These are phyloP conservation scores for Byssochlamys sp. DNA, from an alignment of 2,329 filamentous ascomycete genomes.

Conservation along the genomic window DNA sequence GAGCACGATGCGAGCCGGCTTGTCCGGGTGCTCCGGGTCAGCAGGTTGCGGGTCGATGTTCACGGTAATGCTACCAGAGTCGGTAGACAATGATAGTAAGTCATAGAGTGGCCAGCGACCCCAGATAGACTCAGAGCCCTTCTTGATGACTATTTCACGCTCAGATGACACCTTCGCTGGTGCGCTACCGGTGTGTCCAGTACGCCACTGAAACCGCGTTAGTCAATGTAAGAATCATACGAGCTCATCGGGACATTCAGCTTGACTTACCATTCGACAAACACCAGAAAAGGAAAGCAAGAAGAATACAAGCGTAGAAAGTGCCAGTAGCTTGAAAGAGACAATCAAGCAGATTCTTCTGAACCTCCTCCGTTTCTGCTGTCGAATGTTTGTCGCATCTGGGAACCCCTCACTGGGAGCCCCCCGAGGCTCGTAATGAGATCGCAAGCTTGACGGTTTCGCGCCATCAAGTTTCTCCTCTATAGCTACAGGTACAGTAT, in stretches of 20 bases:
- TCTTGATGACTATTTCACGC: conserved; percentile 13
- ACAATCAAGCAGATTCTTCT: background rate
- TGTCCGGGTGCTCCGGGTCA: conserved; percentile 13
- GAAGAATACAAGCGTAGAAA: background rate
- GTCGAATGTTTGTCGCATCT: background rate
- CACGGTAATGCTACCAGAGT: conserved; percentile 20
- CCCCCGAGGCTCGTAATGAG: background rate
- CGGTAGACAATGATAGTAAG: conserved; percentile 20
- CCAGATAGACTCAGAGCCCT: conserved; percentile 12
- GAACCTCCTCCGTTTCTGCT: background rate
- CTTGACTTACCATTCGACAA: background rate
- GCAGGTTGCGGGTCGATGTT: conserved; percentile 23
- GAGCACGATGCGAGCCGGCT: conserved; percentile 20
- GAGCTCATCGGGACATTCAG: too few relatives aligned
- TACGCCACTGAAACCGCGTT: background rate
- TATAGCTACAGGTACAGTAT: background rate
- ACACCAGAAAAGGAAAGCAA: background rate
- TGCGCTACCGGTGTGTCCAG: background rate
- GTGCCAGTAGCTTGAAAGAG: background rate
- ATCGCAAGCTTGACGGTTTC: background rate
- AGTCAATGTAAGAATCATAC: background rate
- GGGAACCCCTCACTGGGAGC: background rate
- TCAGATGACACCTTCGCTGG: background rate
- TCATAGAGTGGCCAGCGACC: conserved; percentile 25
- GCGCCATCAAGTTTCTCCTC: background rate